phyloP scores from a whole-genome alignment of 805 yeast species.

The Ogataea kodamae region DNA sequence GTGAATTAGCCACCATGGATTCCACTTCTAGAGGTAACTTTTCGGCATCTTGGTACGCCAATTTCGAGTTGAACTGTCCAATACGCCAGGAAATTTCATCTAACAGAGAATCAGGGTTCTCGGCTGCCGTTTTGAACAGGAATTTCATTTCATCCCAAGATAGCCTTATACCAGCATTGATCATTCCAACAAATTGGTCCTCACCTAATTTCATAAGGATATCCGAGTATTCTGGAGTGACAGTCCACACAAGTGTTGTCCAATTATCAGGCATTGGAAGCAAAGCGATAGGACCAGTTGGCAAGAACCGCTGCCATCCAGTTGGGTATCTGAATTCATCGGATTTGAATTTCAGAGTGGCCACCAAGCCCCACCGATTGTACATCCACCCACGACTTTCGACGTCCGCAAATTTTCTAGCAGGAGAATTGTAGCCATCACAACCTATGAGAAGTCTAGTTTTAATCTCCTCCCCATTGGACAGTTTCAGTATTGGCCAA shows the following conservation, averaged over 20 bases:
- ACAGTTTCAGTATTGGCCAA: slow-evolving; percentile 76
- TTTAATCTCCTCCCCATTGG: slow-evolving; percentile 58
- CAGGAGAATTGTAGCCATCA: slow-evolving; percentile 95
- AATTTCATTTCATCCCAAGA: slow-evolving; percentile 73
- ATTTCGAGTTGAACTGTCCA: slow-evolving; percentile 33
- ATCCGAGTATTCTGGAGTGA: slow-evolving; percentile 70
- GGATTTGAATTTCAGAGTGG: slow-evolving; percentile 71
- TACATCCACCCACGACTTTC: slow-evolving; percentile 92
- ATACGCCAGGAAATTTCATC: slow-evolving; percentile 77
- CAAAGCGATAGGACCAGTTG: slow-evolving; percentile 90
- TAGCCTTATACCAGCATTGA: slow-evolving; percentile 85
- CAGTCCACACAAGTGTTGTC: slow-evolving; percentile 94
- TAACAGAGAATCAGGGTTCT: slow-evolving; percentile 42
- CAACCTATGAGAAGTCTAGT: slow-evolving; percentile 88
- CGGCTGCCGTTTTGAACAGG: slow-evolving; percentile 47
- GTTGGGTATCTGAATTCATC: slow-evolving; percentile 59
- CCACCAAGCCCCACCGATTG: slow-evolving; percentile 87
- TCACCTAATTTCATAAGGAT: slow-evolving; percentile 57
- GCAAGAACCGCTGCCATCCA: slow-evolving; percentile 93
- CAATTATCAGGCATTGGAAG: slow-evolving; percentile 82
- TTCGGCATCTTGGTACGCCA: slow-evolving; percentile 47
- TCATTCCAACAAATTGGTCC: slow-evolving; percentile 60
- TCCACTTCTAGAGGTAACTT: slow-evolving; percentile 64
- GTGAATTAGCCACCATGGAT: slow-evolving; percentile 54
- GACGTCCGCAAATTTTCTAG: slow-evolving; percentile 73